Evolutionary conservation across 352 stramenopile species (phyloP).

Genomic region (Phytophthora nicotianae): DNA sequence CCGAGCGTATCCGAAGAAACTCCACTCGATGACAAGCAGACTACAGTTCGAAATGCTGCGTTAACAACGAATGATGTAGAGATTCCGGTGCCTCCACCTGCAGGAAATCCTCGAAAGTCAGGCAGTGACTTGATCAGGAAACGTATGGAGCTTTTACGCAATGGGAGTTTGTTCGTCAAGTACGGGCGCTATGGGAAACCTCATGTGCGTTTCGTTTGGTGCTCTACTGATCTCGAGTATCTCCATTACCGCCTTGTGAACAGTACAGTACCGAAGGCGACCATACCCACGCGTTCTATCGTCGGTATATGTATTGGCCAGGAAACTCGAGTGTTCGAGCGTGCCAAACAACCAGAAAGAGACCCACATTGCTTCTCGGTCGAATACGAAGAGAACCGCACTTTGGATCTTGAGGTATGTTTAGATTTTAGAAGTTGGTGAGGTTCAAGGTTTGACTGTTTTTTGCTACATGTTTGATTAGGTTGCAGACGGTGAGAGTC

Average conservation of each 20-base stretch:
- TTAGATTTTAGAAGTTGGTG: neutral
- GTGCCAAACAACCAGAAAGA: slow-evolving; percentile 51
- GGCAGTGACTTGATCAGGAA: slow-evolving; percentile 66
- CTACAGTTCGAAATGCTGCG: slow-evolving; percentile 12
- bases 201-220: slow-evolving; percentile 85
- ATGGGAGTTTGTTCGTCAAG: slow-evolving; percentile 79
- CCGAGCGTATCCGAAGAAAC: slow-evolving; percentile 18
- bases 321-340: slow-evolving; percentile 66
- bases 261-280: slow-evolving; percentile 52
- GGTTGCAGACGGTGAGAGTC: slow-evolving; percentile 67
- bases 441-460: neutral
- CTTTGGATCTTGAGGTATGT: slow-evolving; percentile 45
- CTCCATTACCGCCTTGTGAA: slow-evolving; percentile 73
- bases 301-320: slow-evolving; percentile 49
- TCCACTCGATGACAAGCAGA: slow-evolving; percentile 13
- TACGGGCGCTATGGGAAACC: slow-evolving; percentile 77
- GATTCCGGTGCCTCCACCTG: too few relatives aligned
- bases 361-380: slow-evolving; percentile 70
- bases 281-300: slow-evolving; percentile 63
- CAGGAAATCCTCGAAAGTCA: slow-evolving; percentile 28
- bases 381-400: slow-evolving; percentile 2
- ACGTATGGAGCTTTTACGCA: slow-evolving; percentile 74
- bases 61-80: slow-evolving; percentile 10
- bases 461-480: slow-evolving; percentile 20
- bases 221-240: slow-evolving; percentile 73